Base-by-base conservation (phyloP, 2,329 filamentous ascomycete genomes). In the Aplosporella prunicola region DNA sequence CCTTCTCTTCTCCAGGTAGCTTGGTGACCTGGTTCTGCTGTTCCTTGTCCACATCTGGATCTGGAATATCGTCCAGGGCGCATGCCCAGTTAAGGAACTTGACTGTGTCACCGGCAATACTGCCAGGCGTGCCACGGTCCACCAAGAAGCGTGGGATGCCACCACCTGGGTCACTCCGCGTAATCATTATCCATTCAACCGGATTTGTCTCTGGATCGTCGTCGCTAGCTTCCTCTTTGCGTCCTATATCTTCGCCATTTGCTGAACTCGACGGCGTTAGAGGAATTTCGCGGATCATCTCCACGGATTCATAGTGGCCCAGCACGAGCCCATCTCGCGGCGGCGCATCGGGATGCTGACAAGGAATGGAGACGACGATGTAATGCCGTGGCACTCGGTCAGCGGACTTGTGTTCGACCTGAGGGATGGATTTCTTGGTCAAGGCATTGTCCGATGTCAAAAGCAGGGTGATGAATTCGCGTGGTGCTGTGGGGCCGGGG, bases 181-280 rank as follows among this genome's bases (percentile, higher is more conserved):
- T 93, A 13, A 93, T 76, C 87, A 94, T 94, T 43, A 91, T 74
- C 87, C 87, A 94, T 57, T 94, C 87, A 2, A 94, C 71, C 0
- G 78, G 76, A 46, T 79, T 80, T 7, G 63, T 58, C 45, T 78
- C 74, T 2, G 65, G 60, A 22, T 72, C 66, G 17, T 54, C 49
- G 5, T 50, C 52, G 3, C 48, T 47, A 9, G 46, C 45, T 13
- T 48, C 40, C 9, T 49, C 47, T 32, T 43, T 44, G 42, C 45
- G 35, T 34, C 62, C 55, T 20, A 52, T 47, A 9, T 50, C 44
- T 35, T 63, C 58, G 1, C 51, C 57, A n/a, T 60, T 60, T 5
- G 55, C 56, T 15, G 54, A 40, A 55, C 45, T 66, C 55, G 28
- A 68, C 2, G 48, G 46, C 14, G 55, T 64, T 8, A 78, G 55